Base-by-base conservation (phyloP, 1,284 basidiomycete genomes). In the Singerocomus inundabilis region DNA sequence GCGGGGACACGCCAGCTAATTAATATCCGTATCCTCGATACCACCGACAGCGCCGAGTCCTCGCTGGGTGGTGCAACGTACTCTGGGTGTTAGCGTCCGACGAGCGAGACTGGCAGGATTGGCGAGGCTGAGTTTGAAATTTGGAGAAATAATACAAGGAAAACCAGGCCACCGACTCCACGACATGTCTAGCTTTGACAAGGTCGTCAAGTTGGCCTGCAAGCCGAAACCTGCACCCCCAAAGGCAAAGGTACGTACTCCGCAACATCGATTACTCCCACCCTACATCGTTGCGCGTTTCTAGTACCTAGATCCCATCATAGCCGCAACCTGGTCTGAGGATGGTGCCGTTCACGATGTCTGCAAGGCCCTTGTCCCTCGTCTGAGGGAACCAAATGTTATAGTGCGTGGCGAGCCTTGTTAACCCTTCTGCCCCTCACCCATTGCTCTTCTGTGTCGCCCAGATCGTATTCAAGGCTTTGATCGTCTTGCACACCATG, bases 401-500 rank as follows among this genome's bases (percentile, higher is more conserved):
- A 84, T 93, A 45, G 93, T 96, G 66, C 61, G 88, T 76, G 32
- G 16, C 41, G 9, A 38, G 36, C 13, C 21, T 21, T 26, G 11
- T 36, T 35, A 12, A n/a, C 24, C 26, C 10, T 48, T 34, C 28
- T n/a, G 21, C 18, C 3, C 35, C 49, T 53, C 15, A 64, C 50
- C 32, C 21, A 2, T 26, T 29, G n/a, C 36, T 32, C 10, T 31
- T n/a, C 12, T 42, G 31, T 15, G 16, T 52, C 43, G 12, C 35
- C 13, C 59, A 95, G 93, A 80, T 97, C 58, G 94, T 93, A 15
- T 97, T 98, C 84, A 99, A 99, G 66, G 91, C 94, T 0, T 77
- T 99, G 59, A 86, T 99, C 62, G 91, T 97, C 6, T 75, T 98
- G 18, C 96, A 99, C 68, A 93, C 88, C 29, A 91, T 99, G 86